Percentiles rank a stretch among this genome's conserved stretches.
phyloP scores from a whole-genome alignment of 805 yeast species.

The Candida sithepensis region DNA sequence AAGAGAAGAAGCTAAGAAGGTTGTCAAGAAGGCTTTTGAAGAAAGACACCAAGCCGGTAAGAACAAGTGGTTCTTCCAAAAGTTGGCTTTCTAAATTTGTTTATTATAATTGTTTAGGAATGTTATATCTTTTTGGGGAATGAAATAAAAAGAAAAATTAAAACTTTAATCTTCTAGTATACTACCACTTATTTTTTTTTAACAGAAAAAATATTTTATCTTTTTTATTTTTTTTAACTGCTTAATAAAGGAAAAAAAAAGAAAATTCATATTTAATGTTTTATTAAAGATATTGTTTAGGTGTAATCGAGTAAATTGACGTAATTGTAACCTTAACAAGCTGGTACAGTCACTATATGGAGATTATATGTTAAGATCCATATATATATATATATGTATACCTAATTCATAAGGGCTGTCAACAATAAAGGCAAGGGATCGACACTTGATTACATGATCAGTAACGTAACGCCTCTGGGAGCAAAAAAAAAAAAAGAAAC shows the following conservation, averaged over 20 bases:
- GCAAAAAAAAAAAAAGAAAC: no score
- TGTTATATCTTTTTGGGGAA: background rate
- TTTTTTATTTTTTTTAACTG: background rate
- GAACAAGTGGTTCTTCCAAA: constrained; percentile 99
- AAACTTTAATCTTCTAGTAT: background rate
- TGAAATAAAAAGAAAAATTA: constrained; percentile 1
- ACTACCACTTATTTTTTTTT: background rate
- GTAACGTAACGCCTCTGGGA: background rate
- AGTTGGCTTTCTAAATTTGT: constrained; percentile 41
- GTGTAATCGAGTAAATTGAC: background rate
- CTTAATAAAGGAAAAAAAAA: background rate
- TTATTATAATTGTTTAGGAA: background rate
- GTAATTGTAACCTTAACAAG: no score
- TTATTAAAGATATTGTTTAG: background rate
- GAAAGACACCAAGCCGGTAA: constrained; percentile 99
- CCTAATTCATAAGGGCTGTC: no score
- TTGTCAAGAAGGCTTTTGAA: constrained; percentile 98
- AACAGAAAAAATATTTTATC: background rate
- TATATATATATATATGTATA: no score
- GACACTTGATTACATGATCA: background rate
- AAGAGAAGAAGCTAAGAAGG: constrained; percentile 98
- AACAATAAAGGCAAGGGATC: background rate
- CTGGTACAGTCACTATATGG: no score
- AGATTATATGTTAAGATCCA: no score
- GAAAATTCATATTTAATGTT: background rate